Evolutionary conservation across 371 early-diverging fungal genomes (phyloP).

Genomic region (Choanephora cucurbitarum): DNA sequence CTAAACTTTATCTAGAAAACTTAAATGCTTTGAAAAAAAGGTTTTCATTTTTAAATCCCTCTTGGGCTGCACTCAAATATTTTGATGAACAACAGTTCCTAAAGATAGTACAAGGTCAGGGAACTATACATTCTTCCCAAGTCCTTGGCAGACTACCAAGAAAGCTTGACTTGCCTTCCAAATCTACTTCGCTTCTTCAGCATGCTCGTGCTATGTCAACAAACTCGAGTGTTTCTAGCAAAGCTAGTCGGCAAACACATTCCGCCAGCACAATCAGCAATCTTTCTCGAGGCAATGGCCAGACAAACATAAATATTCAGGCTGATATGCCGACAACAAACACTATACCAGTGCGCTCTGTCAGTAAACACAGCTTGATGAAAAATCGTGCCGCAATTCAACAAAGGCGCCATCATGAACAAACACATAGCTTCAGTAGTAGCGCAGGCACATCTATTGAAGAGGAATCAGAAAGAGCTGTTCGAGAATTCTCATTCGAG

Average conservation of each 20-base stretch:
- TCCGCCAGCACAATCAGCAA: background rate
- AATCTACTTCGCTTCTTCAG: constrained; percentile 1
- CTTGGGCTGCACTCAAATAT: constrained; percentile 43
- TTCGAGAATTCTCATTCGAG: constrained; percentile 26
- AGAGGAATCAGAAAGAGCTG: background rate
- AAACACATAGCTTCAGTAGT: background rate
- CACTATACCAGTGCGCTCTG: too few relatives aligned
- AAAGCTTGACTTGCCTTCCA: constrained; percentile 24
- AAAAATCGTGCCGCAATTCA: too few relatives aligned
- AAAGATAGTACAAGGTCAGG: constrained; percentile 35
- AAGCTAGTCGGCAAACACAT: background rate
- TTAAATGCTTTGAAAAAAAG: constrained; percentile 27
- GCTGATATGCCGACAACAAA: too few relatives aligned
- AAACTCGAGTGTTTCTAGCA: background rate
- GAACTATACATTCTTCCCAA: constrained; percentile 25
- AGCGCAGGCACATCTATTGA: background rate
- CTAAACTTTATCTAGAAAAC: constrained; percentile 15
- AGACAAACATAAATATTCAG: too few relatives aligned
- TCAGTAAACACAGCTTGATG: too few relatives aligned
- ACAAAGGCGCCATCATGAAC: background rate
- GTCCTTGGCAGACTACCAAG: constrained; percentile 33
- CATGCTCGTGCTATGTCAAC: background rate
- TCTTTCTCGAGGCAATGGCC: background rate
- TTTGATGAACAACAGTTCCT: constrained; percentile 43
- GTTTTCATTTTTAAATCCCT: constrained; percentile 38